A percentile compares a stretch with the other conserved stretches of the same genome.
Conservation (phyloP, 1,139 yeast species). For the Pneumocystis carinii region DNA sequence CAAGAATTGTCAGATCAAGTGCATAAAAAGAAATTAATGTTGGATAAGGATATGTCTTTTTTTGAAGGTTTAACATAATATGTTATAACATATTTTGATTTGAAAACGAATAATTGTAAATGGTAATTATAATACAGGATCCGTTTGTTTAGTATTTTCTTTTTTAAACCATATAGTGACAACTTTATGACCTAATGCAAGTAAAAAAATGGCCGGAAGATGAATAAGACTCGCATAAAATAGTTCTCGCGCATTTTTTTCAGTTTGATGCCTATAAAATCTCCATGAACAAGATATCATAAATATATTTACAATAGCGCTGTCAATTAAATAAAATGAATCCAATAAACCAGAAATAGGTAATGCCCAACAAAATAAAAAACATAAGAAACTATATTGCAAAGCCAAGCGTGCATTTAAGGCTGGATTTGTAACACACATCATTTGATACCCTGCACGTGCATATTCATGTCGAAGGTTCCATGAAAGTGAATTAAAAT, state of each 20-base stretch:
- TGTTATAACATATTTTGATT: neutral
- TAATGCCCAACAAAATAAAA: constrained; percentile 79
- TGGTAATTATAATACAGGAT: neutral
- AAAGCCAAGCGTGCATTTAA: constrained; percentile 87
- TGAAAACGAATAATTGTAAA: neutral
- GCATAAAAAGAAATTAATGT: neutral
- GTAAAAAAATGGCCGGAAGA: constrained; percentile 69
- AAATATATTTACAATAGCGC: constrained; percentile 75
- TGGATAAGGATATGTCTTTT: neutral
- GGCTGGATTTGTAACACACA: constrained; percentile 84
- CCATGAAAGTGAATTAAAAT: constrained; percentile 83
- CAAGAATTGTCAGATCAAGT: too few species aligned
- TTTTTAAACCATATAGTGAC: constrained; percentile 21
- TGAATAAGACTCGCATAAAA: constrained; percentile 96
- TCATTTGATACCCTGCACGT: constrained; percentile 89
- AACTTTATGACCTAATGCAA: constrained; percentile 88
- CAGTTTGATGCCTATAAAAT: constrained; percentile 46
- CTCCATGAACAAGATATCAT: constrained; percentile 60
- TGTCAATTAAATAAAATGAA: constrained; percentile 62
- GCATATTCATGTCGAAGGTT: constrained; percentile 76
- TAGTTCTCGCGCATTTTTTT: constrained; percentile 58
- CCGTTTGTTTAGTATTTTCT: neutral
- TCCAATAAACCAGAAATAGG: constrained; percentile 73
- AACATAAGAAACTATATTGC: constrained; percentile 76
- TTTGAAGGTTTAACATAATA: neutral